Base-by-base conservation (phyloP, 306 rosid species). In the Inga oerstediana region DNA sequence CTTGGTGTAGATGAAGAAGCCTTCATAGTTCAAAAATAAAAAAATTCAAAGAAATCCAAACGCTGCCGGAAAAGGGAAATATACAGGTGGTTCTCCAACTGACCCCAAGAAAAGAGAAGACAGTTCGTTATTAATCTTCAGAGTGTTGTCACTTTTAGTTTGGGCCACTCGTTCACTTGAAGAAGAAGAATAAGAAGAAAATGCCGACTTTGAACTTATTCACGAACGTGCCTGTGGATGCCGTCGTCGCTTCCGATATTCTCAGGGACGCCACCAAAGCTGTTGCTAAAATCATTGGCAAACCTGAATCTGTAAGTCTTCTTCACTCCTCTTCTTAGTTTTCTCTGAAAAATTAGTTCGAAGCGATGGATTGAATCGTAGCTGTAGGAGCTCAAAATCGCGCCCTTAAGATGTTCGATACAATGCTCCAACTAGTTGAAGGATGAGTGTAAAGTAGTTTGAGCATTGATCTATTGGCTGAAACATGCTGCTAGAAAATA, bases 241-340 rank as follows among this genome's bases (percentile, higher is more conserved):
- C 93, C 6, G 94, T 94, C 7, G 76, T 90, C 72, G 95, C 95
- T 83, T 91, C 98, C 3, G 99, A 94, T 85, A 97, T 94, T 72
- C 98, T 97, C 86, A 90, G 88, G 56, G 99, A 97, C 80, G 98
- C 98, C 78, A 92, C 99, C 81, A 97, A 91, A 90, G 95, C 94
- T 17, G 94, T 97, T 37, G 88, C 98, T 4, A 94, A 94, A 75
- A 92, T 97, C 83, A 89, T 94, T 30, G 97, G 97, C 88, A 92
- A 94, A 86, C 98, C 99, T 27, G 99, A 97, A 88, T 91, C 98
- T 7, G 98, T 97, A 81, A 80, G 86, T 75, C 76, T 39, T 67
- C 8, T 75, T 67, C 5, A 45, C 71, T 72, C n/a, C 34, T 14
- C 35, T 49, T 49, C 15, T 24, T 8, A 4, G 1, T 44, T 16